phyloP scores from a whole-genome alignment of 1,284 basidiomycete genomes.

The Cryptococcus sp. region DNA sequence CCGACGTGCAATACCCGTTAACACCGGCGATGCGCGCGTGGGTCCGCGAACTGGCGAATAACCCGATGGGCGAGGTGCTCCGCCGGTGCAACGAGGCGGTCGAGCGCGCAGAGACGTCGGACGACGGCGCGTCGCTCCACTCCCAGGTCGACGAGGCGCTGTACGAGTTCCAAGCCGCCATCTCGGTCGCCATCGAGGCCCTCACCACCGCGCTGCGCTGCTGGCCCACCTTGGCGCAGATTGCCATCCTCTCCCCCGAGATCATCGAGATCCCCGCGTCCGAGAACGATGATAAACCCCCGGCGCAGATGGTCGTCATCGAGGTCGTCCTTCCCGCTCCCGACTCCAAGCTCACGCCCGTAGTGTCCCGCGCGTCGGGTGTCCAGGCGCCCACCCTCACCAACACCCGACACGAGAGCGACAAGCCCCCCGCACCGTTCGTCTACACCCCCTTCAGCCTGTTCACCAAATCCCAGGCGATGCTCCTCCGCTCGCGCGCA shows the following conservation, averaged over 20 bases:
- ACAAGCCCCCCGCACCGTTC: slow-evolving; percentile 52
- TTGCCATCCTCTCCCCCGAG: slow-evolving; percentile 53
- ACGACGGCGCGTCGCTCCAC: slow-evolving; percentile 31
- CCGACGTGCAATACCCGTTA: slow-evolving; percentile 51
- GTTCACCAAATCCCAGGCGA: slow-evolving; percentile 52
- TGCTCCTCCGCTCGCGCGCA: slow-evolving; percentile 50
- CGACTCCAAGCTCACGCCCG: slow-evolving; percentile 37
- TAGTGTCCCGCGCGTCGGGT: slow-evolving; percentile 43
- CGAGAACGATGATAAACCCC: slow-evolving; percentile 40
- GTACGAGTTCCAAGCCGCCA: slow-evolving; percentile 54
- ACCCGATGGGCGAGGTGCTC: slow-evolving; percentile 52
- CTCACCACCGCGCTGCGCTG: slow-evolving; percentile 51
- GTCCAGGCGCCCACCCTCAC: slow-evolving; percentile 39
- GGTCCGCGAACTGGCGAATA: slow-evolving; percentile 48
- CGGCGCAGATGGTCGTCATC: slow-evolving; percentile 52
- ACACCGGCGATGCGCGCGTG: slow-evolving; percentile 50
- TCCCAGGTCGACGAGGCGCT: slow-evolving; percentile 46
- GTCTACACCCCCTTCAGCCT: slow-evolving; percentile 55
- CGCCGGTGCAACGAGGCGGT: slow-evolving; percentile 49
- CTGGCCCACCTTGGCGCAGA: slow-evolving; percentile 51
- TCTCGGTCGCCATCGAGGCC: slow-evolving; percentile 53
- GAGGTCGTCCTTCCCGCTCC: slow-evolving; percentile 53
- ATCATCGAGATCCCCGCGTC: slow-evolving; percentile 52
- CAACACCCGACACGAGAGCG: slow-evolving; percentile 42
- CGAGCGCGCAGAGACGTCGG: slow-evolving; percentile 39